Evolutionary conservation across 768 basidiomycete species (phyloP), one percentile per base, ranked within the genome.

Genomic region (Agaricus blazei): DNA sequence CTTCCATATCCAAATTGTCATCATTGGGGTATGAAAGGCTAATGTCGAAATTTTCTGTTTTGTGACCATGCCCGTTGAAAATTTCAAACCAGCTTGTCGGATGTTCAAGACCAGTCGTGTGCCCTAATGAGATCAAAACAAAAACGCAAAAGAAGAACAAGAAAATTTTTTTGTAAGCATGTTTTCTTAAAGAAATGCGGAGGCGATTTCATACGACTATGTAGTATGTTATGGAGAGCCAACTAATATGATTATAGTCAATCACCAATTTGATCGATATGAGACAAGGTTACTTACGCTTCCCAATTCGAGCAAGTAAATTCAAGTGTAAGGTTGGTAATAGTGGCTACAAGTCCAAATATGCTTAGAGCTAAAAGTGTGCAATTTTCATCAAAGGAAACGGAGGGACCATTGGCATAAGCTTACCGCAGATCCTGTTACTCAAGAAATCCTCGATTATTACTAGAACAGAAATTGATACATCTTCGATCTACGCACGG

Each of bases 91-190:
- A 19, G 57, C 43, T 26, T 29, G 23, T 11, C 57, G 51, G 19
- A 58, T 46, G n/a, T 58, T 58, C 38, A 58, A 28, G 45, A 58
- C 52, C 11, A 58, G 28, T 15, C 57, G 57, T 3, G 51, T 52
- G 19, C 57, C 57, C 57, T 47, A 11, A 36, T 8, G 19, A 6
- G 5, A 34, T 19, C 19, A 19, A 19, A 19, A 19, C 19, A 19
- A 19, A 1, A 19, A 19, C 19, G 19, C 19, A 19, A 19, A 19
- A 19, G 19, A 19, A 19, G 19, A 19, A 19, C 19, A 19, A 19
- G 19, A 34, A 34, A 37, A 1, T n/a, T 1, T 29, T 15, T 40
- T 5, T 2, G 7, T 41, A 15, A 41, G 12, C 40, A 15, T 34
- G 7, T 11, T 11, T 14, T 14, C n/a, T 34, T 8, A 19, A 19